Evolutionary conservation across 2,329 filamentous ascomycete species (phyloP), one percentile per base, ranked within the genome.

Genomic region (Ceratocystis destructans): DNA sequence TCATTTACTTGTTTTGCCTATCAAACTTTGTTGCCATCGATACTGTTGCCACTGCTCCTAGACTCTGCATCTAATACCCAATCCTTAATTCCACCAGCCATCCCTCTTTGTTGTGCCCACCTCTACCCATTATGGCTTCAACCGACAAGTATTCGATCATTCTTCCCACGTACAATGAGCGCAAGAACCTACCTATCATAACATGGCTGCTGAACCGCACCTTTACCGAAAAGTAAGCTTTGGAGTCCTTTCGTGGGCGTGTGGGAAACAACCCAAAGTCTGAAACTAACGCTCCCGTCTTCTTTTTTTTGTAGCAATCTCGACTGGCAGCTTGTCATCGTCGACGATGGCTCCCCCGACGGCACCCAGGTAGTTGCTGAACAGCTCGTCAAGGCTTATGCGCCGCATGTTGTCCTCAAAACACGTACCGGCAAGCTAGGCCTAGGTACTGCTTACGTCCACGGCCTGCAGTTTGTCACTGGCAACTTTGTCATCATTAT

Each of bases 401-500:
- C 84, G 37, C 81, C 87, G 59, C 89, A 87, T 77, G 87, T 99
- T 74, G 74, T 89, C 71, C 87, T 99, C 70, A 89, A 94, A 78
- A 84, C 90, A 28, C 92, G 95, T 73, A 83, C 90, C 53, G 95
- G 95, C 74, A 99, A 97, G 79, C 88, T 96, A 48, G 93, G 93
- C n/a, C 87, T 97, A 62, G 93, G 93, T 71, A 96, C 93, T 2
- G 93, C 93, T 62, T 97, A 97, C 79, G 90, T 96, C 48, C 92
- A 96, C 77, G 93, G 93, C 64, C 82, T 99, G 68, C 85, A 96
- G 76, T 97, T 89, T 75, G 88, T 83, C 28, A 91, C 86, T 25
- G 94, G 94, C 72, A 96, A 95, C 83, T 97, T 86, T 74, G 90
- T 99, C 75, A 90, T 99, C 81, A 99, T 99, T 83, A 99, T 99